phyloP scores from a whole-genome alignment of 2,329 filamentous ascomycete genomes.

The Colletotrichum siamense region DNA sequence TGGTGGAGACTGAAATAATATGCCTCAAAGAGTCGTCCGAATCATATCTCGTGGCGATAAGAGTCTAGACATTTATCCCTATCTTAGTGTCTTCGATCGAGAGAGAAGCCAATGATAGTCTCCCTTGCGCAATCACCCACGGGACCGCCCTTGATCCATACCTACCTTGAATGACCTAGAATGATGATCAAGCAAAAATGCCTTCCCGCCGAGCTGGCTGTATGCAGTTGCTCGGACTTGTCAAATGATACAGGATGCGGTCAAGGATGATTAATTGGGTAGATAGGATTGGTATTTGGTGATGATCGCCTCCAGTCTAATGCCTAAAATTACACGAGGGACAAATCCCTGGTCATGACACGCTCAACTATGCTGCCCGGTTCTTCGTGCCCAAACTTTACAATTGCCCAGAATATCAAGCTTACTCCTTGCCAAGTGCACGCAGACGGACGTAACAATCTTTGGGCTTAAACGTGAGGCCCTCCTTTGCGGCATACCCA shows the following conservation, averaged over 20 bases:
- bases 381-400: not conserved
- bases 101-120: not conserved
- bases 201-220: accelerated
- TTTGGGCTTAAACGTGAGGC: slow-evolving; percentile 17
- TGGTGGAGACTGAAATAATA: not conserved
- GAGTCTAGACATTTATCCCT: not conserved
- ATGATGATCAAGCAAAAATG: not conserved
- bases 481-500: slow-evolving; percentile 14
- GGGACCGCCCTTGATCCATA: not conserved
- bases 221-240: not conserved
- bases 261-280: not conserved
- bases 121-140: not conserved
- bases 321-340: not conserved
- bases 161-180: not conserved
- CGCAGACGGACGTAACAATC: slow-evolving; percentile 17
- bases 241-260: accelerated
- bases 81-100: not conserved
- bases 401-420: not conserved
- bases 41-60: not conserved
- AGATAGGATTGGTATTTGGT: not conserved
- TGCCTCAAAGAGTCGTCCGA: not conserved
- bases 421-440: not conserved
- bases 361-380: not conserved
- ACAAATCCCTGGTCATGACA: not conserved
- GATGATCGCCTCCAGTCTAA: not conserved